phyloP scores from a whole-genome alignment of 768 basidiomycete genomes.

The Coprinopsis strossmayeri region DNA sequence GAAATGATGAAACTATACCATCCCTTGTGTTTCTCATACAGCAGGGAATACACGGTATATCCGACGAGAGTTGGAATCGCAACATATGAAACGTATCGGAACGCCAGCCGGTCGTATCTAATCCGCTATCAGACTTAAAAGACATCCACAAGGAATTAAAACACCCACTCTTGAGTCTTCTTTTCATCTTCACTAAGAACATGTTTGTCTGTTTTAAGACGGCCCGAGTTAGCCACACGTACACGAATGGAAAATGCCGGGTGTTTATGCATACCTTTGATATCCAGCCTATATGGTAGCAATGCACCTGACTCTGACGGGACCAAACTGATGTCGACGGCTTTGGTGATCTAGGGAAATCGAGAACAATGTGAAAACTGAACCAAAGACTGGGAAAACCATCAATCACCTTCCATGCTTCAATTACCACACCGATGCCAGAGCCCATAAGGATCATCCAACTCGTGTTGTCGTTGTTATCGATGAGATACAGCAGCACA shows the following conservation, averaged over 20 bases:
- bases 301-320: slow-evolving; percentile 54
- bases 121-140: slow-evolving; percentile 9
- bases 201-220: slow-evolving; percentile 69
- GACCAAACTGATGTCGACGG: slow-evolving; percentile 77
- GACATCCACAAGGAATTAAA: slow-evolving; percentile 1
- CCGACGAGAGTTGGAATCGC: slow-evolving; percentile 74
- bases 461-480: slow-evolving; percentile 92
- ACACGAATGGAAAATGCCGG: no score
- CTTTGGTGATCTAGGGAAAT: slow-evolving; percentile 65
- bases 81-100: slow-evolving; percentile 90
- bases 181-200: slow-evolving; percentile 95
- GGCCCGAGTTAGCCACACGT: no score
- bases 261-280: no score
- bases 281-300: slow-evolving; percentile 73
- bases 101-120: slow-evolving; percentile 88
- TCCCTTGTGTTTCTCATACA: slow-evolving; percentile 80
- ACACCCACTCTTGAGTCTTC: slow-evolving; percentile 87
- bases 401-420: slow-evolving; percentile 83
- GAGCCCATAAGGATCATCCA: slow-evolving; percentile 96
- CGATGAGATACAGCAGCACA: slow-evolving; percentile 88
- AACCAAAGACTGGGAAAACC: slow-evolving; percentile 6
- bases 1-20: slow-evolving; percentile 97
- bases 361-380: slow-evolving; percentile 13
- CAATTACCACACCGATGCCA: slow-evolving; percentile 74
- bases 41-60: slow-evolving; percentile 74